Evolutionary conservation across 2,329 filamentous ascomycete genomes (phyloP), one percentile per base, ranked within the genome.

Genomic region (Endoconidiophora laricicola): DNA sequence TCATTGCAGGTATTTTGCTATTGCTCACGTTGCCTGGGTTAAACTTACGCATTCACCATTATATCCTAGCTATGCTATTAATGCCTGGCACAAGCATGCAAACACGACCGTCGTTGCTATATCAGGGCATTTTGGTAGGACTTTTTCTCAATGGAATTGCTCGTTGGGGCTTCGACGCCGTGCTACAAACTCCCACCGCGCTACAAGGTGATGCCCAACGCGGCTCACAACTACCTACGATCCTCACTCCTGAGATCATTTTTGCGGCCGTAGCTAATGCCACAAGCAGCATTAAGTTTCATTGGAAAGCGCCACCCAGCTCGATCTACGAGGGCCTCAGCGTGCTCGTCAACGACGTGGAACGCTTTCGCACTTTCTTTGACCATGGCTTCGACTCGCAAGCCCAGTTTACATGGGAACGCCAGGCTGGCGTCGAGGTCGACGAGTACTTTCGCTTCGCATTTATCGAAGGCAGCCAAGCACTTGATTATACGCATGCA

Each of bases 141-240:
- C 73, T 96, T 0, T 96, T 95, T 63, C 81, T 95, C 66, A 95
- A 95, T 61, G 90, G 91, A 48, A 79, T 93, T 53, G 90, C 88
- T 3, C 76, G 90, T 41, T 96, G 91, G 91, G 88, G 88, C 0
- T 98, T 94, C 62, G 88, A 86, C 54, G 74, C 83, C 1, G 78
- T 98, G 44, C 73, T 98, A 14, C 81, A 98, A 65, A 96, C 91
- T 0, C 77, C 84, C 0, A 72, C 65, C 0, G 78, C 79, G 1
- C 66, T 98, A 22, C 78, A 79, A 49, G 79, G 77, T n/a, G 79
- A 83, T 55, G 77, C 75, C 0, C 74, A 79, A 52, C 64, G 74
- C 37, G 76, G 77, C 9, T 79, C 78, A 0, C 65, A 75, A 0
- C 69, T 91, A 1, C 86, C 71, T 40, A 65, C 56, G 0, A 66